A percentile compares a stretch with the other conserved stretches of the same genome.
phyloP scores from a whole-genome alignment of 2,329 filamentous ascomycete genomes.

The Plenodomus lindquistii region DNA sequence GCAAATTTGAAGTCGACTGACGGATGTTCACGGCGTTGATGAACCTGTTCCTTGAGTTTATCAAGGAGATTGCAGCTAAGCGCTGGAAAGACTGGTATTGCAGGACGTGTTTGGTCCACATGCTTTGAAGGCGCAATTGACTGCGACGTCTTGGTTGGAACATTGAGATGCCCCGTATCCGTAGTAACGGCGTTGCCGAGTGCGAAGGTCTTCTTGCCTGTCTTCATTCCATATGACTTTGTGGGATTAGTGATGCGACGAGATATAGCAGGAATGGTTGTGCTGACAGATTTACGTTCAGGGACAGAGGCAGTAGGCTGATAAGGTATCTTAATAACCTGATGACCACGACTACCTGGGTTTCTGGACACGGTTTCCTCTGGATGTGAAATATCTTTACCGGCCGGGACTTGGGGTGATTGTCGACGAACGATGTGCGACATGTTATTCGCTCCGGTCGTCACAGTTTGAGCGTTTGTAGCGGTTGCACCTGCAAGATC shows the following conservation, averaged over 20 bases:
- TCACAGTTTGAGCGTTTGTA: constrained; percentile 16
- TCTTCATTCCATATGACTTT: constrained; percentile 20
- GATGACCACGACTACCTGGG: constrained; percentile 26
- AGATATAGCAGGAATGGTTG: constrained; percentile 4
- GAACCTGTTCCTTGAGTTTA: constrained; percentile 30
- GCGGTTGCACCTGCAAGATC: not conserved
- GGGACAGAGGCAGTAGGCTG: constrained; percentile 5
- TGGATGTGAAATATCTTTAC: constrained; percentile 10
- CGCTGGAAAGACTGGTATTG: constrained; percentile 23
- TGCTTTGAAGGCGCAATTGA: not conserved
- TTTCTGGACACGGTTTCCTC: constrained; percentile 13
- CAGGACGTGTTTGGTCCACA: not conserved
- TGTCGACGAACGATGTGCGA: constrained; percentile 5
- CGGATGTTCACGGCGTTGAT: constrained; percentile 15
- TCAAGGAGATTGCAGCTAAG: constrained; percentile 36
- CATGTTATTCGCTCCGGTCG: constrained; percentile 8
- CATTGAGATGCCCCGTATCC: not conserved
- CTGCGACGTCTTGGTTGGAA: not conserved
- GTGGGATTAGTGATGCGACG: constrained; percentile 1
- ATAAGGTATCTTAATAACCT: constrained; percentile 35
- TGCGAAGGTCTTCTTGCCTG: constrained; percentile 24
- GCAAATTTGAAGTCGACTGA: constrained; percentile 15
- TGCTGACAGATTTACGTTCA: constrained; percentile 1
- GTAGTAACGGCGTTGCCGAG: constrained; percentile 9
- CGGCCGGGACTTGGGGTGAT: constrained; percentile 10